Evolutionary conservation across 768 basidiomycete genomes (phyloP).

Genomic region (Mrakia gelida): DNA sequence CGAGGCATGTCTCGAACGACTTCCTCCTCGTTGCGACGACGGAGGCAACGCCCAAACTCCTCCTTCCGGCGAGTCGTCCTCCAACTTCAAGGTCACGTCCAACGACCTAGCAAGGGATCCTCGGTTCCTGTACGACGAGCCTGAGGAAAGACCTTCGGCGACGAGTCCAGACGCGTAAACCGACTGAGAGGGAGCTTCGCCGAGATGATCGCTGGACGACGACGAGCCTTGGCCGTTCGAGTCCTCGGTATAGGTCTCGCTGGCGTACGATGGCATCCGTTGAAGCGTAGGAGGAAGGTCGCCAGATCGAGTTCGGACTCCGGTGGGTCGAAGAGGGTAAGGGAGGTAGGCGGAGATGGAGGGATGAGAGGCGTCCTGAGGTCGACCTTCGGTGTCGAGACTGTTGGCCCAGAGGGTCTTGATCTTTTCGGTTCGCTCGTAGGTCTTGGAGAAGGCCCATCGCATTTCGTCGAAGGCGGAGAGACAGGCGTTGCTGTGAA

Average conservation of each 20-base stretch:
- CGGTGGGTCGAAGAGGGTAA: slow-evolving; percentile 13
- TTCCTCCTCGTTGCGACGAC: not conserved
- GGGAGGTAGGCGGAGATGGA: slow-evolving; percentile 12
- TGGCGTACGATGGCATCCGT: not conserved
- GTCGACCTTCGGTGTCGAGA: not conserved
- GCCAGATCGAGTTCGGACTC: not conserved
- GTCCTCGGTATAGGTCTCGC: not conserved
- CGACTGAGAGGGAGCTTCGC: not conserved
- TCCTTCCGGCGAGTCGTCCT: slow-evolving; percentile 17
- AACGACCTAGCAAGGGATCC: slow-evolving; percentile 1
- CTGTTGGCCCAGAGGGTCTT: slow-evolving; percentile 16
- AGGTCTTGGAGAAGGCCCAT: slow-evolving; percentile 28
- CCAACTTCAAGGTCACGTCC: not conserved
- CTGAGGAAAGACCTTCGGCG: not conserved
- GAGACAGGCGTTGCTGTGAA: slow-evolving; percentile 23
- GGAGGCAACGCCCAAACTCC: slow-evolving; percentile 17
- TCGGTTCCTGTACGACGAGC: not conserved
- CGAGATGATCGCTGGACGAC: not conserved
- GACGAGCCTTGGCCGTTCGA: slow-evolving; percentile 7
- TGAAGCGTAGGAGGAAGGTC: not conserved
- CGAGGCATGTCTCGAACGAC: not conserved
- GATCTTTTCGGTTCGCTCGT: slow-evolving; percentile 21
- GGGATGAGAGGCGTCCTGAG: no score
- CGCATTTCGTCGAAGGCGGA: slow-evolving; percentile 29
- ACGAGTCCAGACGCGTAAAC: not conserved